Percentiles rank a stretch among this genome's conserved stretches.
phyloP scores from a whole-genome alignment of 441 rosid genomes.

The Jatropha multifida region DNA sequence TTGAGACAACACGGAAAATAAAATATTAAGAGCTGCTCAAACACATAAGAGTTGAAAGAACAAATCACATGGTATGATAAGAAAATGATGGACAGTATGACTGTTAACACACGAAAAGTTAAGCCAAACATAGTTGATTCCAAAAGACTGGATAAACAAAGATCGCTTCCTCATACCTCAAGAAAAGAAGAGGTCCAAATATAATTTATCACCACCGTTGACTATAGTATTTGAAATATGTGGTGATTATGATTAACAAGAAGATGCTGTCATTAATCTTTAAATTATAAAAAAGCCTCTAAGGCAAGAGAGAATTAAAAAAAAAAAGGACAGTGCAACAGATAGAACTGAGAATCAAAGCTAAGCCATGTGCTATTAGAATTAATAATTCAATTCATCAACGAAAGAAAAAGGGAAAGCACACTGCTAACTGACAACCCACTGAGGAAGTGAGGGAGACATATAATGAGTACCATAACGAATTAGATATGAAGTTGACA shows the following conservation, averaged over 20 bases:
- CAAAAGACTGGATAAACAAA: constrained; percentile 19
- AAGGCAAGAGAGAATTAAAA: constrained; percentile 10
- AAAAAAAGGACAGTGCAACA: constrained; percentile 9
- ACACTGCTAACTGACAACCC: constrained; percentile 27
- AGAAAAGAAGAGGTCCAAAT: constrained; percentile 5
- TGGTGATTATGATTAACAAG: constrained; percentile 14
- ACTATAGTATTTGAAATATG: constrained; percentile 10
- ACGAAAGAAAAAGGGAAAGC: constrained; percentile 26
- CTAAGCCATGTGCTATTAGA: constrained; percentile 38
- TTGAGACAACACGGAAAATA: constrained; percentile 12
- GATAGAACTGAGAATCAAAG: constrained; percentile 26
- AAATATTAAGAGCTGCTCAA: constrained; percentile 11
- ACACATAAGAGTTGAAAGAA: constrained; percentile 7
- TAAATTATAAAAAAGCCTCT: constrained; percentile 16
- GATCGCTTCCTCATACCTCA: constrained; percentile 1
- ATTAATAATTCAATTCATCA: constrained; percentile 33
- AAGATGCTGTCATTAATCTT: constrained; percentile 22
- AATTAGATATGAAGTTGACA: constrained; percentile 22
- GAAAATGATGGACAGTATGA: constrained; percentile 8
- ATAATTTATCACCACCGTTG: constrained; percentile 19
- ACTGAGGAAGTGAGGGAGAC: constrained; percentile 25
- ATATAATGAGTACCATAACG: constrained; percentile 30
- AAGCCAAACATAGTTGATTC: neutral
- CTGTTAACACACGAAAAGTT: neutral
- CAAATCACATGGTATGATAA: constrained; percentile 8